Percentiles rank a stretch among this genome's conserved stretches.
Conservation (phyloP, 2,329 filamentous ascomycete species). For the Paecilomyces formosus region DNA sequence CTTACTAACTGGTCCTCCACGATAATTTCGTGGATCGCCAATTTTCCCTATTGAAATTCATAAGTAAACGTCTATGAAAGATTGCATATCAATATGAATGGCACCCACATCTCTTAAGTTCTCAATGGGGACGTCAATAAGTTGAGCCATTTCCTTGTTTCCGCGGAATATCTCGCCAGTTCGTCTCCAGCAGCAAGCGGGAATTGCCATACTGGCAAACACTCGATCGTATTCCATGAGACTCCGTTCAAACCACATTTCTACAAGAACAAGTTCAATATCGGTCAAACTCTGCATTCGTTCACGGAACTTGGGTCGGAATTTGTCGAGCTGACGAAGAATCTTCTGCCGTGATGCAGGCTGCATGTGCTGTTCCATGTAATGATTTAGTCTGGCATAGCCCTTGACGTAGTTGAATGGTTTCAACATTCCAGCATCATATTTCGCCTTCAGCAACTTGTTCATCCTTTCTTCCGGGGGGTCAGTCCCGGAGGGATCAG, state of each 20-base stretch:
- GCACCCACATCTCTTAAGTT: constrained; percentile 75
- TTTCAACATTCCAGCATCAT: constrained; percentile 87
- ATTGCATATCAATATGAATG: not conserved
- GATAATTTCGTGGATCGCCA: constrained; percentile 91
- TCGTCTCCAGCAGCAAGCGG: constrained; percentile 91
- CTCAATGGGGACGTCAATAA: constrained; percentile 89
- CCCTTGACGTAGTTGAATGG: constrained; percentile 99
- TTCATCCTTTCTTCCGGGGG: constrained; percentile 93
- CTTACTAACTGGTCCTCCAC: constrained; percentile 90
- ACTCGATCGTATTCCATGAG: constrained; percentile 98
- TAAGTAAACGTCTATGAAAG: constrained; percentile 2
- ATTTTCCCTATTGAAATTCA: constrained; percentile 61
- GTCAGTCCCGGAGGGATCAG: constrained; percentile 80
- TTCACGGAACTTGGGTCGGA: constrained; percentile 91
- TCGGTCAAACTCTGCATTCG: constrained; percentile 89
- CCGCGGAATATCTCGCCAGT: constrained; percentile 96
- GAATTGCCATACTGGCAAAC: constrained; percentile 97
- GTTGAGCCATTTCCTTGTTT: constrained; percentile 97
- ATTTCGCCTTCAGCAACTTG: constrained; percentile 87
- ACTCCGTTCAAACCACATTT: constrained; percentile 98
- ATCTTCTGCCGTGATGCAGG: constrained; percentile 83
- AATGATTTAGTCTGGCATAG: constrained; percentile 80
- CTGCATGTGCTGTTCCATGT: constrained; percentile 84
- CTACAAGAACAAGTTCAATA: constrained; percentile 86
- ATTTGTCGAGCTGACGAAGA: constrained; percentile 80